Evolutionary conservation across 768 basidiomycete genomes (phyloP), one percentile per base, ranked within the genome.

Genomic region (Collybia sordida): DNA sequence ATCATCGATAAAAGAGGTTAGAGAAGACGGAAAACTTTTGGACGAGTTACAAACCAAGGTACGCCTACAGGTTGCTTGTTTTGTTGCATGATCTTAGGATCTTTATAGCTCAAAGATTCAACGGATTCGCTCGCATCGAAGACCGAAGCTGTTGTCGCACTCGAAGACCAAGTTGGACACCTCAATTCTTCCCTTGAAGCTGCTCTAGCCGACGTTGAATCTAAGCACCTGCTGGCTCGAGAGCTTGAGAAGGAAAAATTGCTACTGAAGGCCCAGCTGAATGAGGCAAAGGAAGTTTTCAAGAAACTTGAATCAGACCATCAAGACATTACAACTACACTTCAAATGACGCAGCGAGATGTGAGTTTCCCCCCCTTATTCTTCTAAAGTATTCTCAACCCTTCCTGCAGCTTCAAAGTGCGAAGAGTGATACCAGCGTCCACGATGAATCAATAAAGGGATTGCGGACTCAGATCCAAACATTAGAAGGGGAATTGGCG

Each of bases 1-100:
- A 42, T 78, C 86, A n/a, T 89, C 89, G 7, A 83, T 90, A 51
- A 78, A 75, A 51, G 90, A 90, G 58, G 71, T 85, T 15, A 81
- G 78, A 53, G 85, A 83, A 53, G 83, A 83, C 55, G 71, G 67
- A n/a, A 81, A 80, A 59, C 77, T 66, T 11, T 54, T 82, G 18
- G 75, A 77, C 49, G 85, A 81, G 47, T 59, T 89, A 15, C 82
- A 85, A 62, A 70, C 62, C 42, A 82, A 88, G 78, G 88, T 80
- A 61, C 25, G 67, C 48, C n/a, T 23, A 31, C 4, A 31, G 31
- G 18, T 49, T 50, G 4, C 36, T n/a, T 18, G 27, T 46, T 21
- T 45, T 31, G 40, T 49, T 35, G n/a, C 42, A 38, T 17, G 17
- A 37, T 24, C 54, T 25, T 47, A 31, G n/a, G 15, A 11, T 12